Conservation (phyloP, 805 yeast genomes). For the Sugiyamaella lignohabitans region DNA sequence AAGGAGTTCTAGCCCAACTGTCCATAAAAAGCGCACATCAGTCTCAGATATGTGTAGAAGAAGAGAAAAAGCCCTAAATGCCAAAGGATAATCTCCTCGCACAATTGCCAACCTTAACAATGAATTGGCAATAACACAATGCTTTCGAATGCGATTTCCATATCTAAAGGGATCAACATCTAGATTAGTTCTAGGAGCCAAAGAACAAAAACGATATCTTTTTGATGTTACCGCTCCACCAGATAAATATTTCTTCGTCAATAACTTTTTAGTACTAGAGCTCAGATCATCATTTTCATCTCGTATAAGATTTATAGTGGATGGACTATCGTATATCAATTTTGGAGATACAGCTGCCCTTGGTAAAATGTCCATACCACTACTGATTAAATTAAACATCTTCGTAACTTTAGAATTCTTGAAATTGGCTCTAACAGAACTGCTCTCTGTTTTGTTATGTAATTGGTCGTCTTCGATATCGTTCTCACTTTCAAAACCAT, state of each 20-base stretch:
- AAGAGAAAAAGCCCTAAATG: not conserved
- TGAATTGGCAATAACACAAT: not conserved
- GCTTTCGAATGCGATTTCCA: not conserved
- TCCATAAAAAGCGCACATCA: slow-evolving; percentile 19
- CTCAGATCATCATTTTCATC: not conserved
- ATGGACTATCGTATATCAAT: not conserved
- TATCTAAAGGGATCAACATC: not conserved
- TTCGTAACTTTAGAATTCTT: not conserved
- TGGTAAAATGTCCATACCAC: not conserved
- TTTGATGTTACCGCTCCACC: not conserved
- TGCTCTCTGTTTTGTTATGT: no score
- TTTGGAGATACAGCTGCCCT: not conserved
- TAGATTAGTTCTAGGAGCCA: no score
- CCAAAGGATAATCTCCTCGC: not conserved
- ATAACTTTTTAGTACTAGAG: not conserved
- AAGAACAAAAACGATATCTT: no score
- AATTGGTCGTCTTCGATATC: not conserved
- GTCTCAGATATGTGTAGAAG: not conserved
- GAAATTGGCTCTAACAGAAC: not conserved
- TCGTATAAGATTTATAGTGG: not conserved
- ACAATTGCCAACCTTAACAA: not conserved
- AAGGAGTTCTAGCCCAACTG: slow-evolving; percentile 20
- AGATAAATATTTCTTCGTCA: no score
- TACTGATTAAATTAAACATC: no score
- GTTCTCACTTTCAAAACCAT: not conserved